Evolutionary conservation across 768 basidiomycete species (phyloP).

Genomic region (Termitomyces sp.): DNA sequence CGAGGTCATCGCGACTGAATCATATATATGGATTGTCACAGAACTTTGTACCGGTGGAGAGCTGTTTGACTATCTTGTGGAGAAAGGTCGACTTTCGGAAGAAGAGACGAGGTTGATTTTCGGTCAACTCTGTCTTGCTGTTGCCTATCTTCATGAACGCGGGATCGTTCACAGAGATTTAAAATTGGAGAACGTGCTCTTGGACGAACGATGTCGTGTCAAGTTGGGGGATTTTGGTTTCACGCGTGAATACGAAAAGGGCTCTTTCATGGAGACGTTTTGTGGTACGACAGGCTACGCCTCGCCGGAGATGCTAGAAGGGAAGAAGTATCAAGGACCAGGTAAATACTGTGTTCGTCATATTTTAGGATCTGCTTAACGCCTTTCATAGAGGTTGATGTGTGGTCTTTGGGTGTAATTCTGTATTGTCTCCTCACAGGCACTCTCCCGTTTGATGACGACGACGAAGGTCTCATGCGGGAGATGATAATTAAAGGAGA

Average conservation of each 20-base stretch:
- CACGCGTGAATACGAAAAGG: conserved; percentile 83
- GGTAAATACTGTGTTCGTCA: conserved; percentile 41
- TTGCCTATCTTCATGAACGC: conserved; percentile 87
- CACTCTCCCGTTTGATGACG: conserved; percentile 86
- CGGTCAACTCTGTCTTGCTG: conserved; percentile 92
- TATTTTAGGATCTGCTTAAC: conserved; percentile 8
- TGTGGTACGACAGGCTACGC: conserved; percentile 96
- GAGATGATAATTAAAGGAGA: conserved; percentile 77
- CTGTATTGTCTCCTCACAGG: conserved; percentile 87
- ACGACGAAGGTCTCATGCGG: conserved; percentile 81
- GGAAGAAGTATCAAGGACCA: conserved; percentile 85
- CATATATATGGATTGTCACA: conserved; percentile 93
- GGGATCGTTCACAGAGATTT: conserved; percentile 96
- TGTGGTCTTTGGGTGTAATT: conserved; percentile 94
- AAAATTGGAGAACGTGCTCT: conserved; percentile 90
- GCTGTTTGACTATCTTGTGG: conserved; percentile 95
- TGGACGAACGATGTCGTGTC: conserved; percentile 87
- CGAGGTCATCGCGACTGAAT: conserved; percentile 97
- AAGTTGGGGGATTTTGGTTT: conserved; percentile 96
- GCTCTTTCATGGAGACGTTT: conserved; percentile 81
- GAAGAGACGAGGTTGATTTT: conserved; percentile 85
- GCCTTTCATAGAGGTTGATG: conserved; percentile 72
- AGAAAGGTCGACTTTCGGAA: conserved; percentile 84
- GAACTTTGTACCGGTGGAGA: conserved; percentile 97
- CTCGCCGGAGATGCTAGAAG: conserved; percentile 86